Conservation (phyloP, 306 rosid genomes). For the Sindora glabra region DNA sequence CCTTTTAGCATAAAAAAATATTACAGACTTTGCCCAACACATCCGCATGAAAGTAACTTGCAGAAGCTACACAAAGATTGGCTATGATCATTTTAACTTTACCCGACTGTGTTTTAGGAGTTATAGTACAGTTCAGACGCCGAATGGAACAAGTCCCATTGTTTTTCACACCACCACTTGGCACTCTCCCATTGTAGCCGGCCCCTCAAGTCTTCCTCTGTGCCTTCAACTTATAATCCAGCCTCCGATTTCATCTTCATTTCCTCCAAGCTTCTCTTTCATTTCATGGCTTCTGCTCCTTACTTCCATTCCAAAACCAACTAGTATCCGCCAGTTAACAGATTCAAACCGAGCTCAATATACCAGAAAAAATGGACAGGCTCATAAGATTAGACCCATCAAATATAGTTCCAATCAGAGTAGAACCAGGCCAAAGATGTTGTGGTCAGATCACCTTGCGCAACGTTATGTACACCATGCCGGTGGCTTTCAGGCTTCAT, state of each 20-base stretch:
- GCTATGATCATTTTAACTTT: not conserved
- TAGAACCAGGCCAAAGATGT: slow-evolving; percentile 56
- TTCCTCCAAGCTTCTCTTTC: not conserved
- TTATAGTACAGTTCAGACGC: slow-evolving; percentile 16
- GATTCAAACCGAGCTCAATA: not conserved
- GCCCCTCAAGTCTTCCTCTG: slow-evolving; percentile 13
- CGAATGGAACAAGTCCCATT: slow-evolving; percentile 75
- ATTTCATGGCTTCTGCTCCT: not conserved
- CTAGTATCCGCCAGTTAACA: not conserved
- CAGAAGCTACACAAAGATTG: slow-evolving; percentile 4
- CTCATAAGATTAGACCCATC: slow-evolving; percentile 82
- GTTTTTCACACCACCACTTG: slow-evolving; percentile 67
- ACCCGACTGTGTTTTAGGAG: not conserved
- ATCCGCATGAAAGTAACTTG: slow-evolving; percentile 35
- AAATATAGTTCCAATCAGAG: slow-evolving; percentile 40
- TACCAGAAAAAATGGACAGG: slow-evolving; percentile 44
- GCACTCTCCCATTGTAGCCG: slow-evolving; percentile 45
- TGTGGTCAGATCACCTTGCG: slow-evolving; percentile 46
- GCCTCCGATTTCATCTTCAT: slow-evolving; percentile 10
- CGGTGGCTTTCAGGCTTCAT: slow-evolving; percentile 75
- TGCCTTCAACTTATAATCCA: not conserved
- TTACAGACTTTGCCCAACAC: not conserved
- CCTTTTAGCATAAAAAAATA: not conserved
- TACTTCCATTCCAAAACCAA: not conserved
- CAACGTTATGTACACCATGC: slow-evolving; percentile 94